Base-by-base conservation (phyloP, 2,329 filamentous ascomycete species). In the Ascochyta lentis region DNA sequence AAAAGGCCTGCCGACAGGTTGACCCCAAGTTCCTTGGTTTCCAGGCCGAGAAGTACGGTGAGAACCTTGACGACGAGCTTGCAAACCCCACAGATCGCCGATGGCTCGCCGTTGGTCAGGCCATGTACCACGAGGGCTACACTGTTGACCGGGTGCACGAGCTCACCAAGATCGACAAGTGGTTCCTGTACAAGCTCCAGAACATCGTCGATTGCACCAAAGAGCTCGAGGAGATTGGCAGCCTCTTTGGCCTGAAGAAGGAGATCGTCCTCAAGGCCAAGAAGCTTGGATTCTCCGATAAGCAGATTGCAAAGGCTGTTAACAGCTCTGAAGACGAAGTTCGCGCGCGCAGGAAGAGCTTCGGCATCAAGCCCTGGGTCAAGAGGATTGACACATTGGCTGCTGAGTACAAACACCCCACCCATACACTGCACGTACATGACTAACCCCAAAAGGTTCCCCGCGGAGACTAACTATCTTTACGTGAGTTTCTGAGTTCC, bases 371-470 rank as follows among this genome's bases (percentile, higher is more conserved):
- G 59, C 95, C 95, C 6, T 99, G 91, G 85, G 95, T 99, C 54
- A 99, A 98, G 88, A 96, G 89, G 83, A 98, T 99, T 68, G 95
- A 99, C 73, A 99, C 95, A 19, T 84, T 99, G 58, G 95, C 95
- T 66, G 95, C 95, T 38, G 95, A 99, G 78, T 97, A 34, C 15
- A 13, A 15, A 15, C 15, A 15, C 31, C 31, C 12, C 19, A 34
- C 31, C 13, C 31, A 6, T n/a, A 6, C 13, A 34, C 15, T 34
- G 5, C 15, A n/a, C 7, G 15, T 6, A 3, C 15, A n/a, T n/a
- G 8, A 10, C 31, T 34, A n/a, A 34, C 31, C 3, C n/a, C 31
- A 34, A n/a, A 5, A 34, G 31, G 13, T 97, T 82, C 38, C 54
- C 47, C 0, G 48, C 54, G 38, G 85, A 95, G 64, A 96, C 93